Evolutionary conservation across 2,329 filamentous ascomycete genomes (phyloP).

Genomic region (Sordariomycetes sp.): DNA sequence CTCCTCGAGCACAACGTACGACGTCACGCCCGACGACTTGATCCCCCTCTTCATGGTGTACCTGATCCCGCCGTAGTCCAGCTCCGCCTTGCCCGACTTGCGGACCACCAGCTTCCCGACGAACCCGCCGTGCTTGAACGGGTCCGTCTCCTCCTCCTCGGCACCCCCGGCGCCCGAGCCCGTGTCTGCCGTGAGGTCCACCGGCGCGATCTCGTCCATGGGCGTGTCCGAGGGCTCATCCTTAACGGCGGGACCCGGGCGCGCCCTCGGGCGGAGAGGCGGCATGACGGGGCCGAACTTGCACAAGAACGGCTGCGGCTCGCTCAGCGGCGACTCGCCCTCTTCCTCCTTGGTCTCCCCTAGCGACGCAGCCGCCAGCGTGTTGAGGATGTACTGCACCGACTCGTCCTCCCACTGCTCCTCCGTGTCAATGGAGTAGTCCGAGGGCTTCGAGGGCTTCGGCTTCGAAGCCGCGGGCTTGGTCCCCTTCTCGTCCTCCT

Average conservation of each 20-base stretch:
- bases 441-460: conserved; percentile 16
- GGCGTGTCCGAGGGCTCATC: conserved; percentile 24
- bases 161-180: conserved; percentile 9
- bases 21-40: conserved; percentile 27
- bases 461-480: neutral
- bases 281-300: conserved; percentile 51
- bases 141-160: conserved; percentile 17
- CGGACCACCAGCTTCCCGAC: conserved; percentile 47
- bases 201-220: conserved; percentile 11
- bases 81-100: conserved; percentile 46
- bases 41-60: conserved; percentile 38
- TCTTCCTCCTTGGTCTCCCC: conserved; percentile 10
- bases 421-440: neutral
- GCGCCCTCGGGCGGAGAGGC: conserved; percentile 23
- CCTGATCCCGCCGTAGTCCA: conserved; percentile 47
- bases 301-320: conserved; percentile 27
- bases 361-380: conserved; percentile 1
- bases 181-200: conserved; percentile 28
- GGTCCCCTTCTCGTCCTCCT: neutral
- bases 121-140: conserved; percentile 38
- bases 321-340: conserved; percentile 3
- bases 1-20: conserved; percentile 35
- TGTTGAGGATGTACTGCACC: conserved; percentile 1
- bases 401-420: conserved; percentile 2
- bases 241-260: conserved; percentile 22